phyloP scores from a whole-genome alignment of 2,329 filamentous ascomycete species.

The Knoxdaviesia capensis region DNA sequence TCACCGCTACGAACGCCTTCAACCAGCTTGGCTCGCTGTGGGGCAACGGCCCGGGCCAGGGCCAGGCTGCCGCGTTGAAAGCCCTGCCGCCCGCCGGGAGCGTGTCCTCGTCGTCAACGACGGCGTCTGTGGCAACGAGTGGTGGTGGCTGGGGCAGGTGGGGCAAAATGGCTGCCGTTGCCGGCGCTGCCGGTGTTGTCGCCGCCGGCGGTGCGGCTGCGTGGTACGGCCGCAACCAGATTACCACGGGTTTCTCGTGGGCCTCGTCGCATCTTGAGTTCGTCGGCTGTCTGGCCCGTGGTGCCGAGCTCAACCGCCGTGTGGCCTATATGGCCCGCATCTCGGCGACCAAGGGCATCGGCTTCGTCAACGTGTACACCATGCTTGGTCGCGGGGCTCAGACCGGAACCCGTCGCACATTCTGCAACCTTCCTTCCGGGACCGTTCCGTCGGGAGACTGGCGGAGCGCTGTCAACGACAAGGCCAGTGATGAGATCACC shows the following conservation, averaged over 20 bases:
- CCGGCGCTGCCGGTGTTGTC: constrained; percentile 65
- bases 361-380: constrained; percentile 77
- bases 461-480: constrained; percentile 58
- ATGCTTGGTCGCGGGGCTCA: constrained; percentile 51
- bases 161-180: constrained; percentile 71
- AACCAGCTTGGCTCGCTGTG: constrained; percentile 46
- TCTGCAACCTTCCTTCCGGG: constrained; percentile 60
- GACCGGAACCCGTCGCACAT: constrained; percentile 41
- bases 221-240: constrained; percentile 66
- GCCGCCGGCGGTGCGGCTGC: constrained; percentile 68
- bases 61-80: constrained; percentile 13
- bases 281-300: constrained; percentile 71
- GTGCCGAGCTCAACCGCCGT: constrained; percentile 59
- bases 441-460: constrained; percentile 31
- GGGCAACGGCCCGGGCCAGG: constrained; percentile 22
- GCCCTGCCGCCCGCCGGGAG: constrained; percentile 3
- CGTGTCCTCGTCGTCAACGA: constrained; percentile 12
- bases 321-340: constrained; percentile 48
- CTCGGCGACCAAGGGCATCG: constrained; percentile 43
- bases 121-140: constrained; percentile 10
- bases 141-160: constrained; percentile 49
- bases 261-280: constrained; percentile 83
- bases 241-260: constrained; percentile 61
- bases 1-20: constrained; percentile 49
- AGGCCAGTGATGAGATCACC: constrained; percentile 53